Base-by-base conservation (phyloP, 805 yeast species). In the Kurtzmaniella cleridarum region DNA sequence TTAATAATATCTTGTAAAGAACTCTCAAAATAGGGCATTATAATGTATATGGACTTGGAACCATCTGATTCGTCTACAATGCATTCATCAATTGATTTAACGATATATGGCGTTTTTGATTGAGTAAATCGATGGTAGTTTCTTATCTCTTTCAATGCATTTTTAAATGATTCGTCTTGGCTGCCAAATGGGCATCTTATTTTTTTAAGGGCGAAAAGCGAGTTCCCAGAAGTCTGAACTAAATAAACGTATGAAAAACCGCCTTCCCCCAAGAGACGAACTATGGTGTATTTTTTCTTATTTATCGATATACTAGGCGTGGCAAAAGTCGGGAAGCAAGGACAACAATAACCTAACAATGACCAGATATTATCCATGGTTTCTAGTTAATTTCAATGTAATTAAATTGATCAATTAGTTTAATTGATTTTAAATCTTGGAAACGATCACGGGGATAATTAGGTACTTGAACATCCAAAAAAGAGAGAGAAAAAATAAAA, bases 121-220 rank as follows among this genome's bases (percentile, higher is more conserved):
- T 69, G 65, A 27, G 60, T 49, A 58, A 90, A 89, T 36, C 80
- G 76, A 50, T 76, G 79, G 58, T 88, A 86, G 47, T 78, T 80
- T 20, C 79, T 80, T 34, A 89, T 78, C 55, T 90, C 98, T 31
- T 75, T 71, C 77, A 86, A 71, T 1, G 95, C 95, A 34, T 72
- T 64, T 41, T 52, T 55, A 48, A 53, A 68, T 5, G 62, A 76
- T 39, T 88, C 79, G 49, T 82, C 81, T 52, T 80, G 85, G 34
- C 84, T 73, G 1, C 96, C 96, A 60, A 81, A 85, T 2, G 95
- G 89, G 59, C 96, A 89, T 43, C 90, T 68, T 39, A 88, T 85
- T 64, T 85, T 84, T 65, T 90, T 90, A 53, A 90, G 64, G 3
- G 96, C 96, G 53, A 78, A 85, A 31, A 59, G 40, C 13, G 61